A percentile compares a stretch with the other conserved stretches of the same genome.
These are phyloP conservation scores for Stipa capillata DNA, from an alignment of 176 grass and related monocot genomes.

Conservation along the genomic window DNA sequence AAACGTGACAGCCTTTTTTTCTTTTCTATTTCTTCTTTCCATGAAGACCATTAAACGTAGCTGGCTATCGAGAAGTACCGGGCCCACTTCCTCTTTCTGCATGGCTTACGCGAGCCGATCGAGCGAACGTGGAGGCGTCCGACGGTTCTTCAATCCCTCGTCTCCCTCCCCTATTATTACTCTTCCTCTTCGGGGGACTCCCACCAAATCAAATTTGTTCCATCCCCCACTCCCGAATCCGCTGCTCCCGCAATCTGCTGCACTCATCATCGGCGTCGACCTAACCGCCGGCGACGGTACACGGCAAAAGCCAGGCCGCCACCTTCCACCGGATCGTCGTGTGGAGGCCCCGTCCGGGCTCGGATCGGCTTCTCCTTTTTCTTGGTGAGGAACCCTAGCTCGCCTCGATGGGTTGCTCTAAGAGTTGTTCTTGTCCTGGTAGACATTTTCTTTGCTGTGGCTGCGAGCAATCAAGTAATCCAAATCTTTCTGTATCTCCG, in stretches of 20 bases:
- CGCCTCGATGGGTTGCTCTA: no score
- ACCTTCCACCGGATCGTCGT: background rate
- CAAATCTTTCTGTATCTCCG: background rate
- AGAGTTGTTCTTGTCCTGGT: background rate
- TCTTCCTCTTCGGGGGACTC: background rate
- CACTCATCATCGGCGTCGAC: background rate
- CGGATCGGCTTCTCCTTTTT: background rate
- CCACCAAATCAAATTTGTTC: background rate
- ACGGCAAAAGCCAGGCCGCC: background rate
- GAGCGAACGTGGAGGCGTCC: conserved; percentile 11
- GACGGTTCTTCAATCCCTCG: background rate
- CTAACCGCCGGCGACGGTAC: background rate
- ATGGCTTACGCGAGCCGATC: background rate
- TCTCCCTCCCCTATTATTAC: background rate
- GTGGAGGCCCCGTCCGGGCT: background rate
- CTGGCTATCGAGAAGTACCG: background rate
- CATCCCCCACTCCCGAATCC: background rate
- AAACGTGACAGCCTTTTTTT: background rate
- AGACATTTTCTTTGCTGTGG: background rate
- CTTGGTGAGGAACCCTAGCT: conserved; percentile 9
- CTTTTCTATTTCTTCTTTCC: background rate
- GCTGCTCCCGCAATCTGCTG: no score
- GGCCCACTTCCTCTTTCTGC: conserved; percentile 11
- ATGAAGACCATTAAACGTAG: background rate
- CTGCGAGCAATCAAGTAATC: background rate